Evolutionary conservation across 306 rosid genomes (phyloP).

Genomic region (Biancaea sappan): DNA sequence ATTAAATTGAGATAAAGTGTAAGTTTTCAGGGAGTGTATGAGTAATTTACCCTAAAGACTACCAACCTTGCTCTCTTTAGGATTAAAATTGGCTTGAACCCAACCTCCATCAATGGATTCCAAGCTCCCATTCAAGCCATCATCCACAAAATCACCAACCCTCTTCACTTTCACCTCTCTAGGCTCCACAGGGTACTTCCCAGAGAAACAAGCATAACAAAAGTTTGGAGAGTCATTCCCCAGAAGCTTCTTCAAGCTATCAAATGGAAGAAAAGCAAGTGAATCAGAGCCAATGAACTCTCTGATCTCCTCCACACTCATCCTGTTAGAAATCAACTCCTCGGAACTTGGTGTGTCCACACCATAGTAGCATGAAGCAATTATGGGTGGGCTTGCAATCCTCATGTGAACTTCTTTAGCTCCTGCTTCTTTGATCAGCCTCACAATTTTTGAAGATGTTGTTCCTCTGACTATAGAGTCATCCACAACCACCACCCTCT

Average conservation of each 20-base stretch:
- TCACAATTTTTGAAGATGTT: conserved; percentile 86
- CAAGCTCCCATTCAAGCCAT: conserved; percentile 84
- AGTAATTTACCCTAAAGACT: no score
- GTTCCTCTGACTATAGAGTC: conserved; percentile 97
- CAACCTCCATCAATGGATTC: conserved; percentile 85
- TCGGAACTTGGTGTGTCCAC: conserved; percentile 96
- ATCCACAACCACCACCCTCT: conserved; percentile 95
- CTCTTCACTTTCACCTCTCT: conserved; percentile 80
- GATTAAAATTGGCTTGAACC: conserved; percentile 66
- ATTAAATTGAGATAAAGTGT: no score
- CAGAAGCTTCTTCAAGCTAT: conserved; percentile 60
- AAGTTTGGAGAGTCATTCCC: conserved; percentile 57
- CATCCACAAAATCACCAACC: conserved; percentile 89
- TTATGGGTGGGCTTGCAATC: conserved; percentile 92
- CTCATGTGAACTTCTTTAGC: conserved; percentile 99
- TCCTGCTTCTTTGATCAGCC: conserved; percentile 90
- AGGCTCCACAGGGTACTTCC: conserved; percentile 93
- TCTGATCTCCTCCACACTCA: conserved; percentile 83
- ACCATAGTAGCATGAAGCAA: conserved; percentile 90
- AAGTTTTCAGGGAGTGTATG: no score
- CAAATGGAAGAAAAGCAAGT: conserved; percentile 82
- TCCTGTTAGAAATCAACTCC: conserved; percentile 90
- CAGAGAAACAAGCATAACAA: conserved; percentile 94
- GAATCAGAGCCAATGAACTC: conserved; percentile 89
- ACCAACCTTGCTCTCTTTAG: conserved; percentile 36